These are phyloP conservation scores for Diaporthe eres DNA, from an alignment of 2,329 filamentous ascomycete species.

Conservation along the genomic window DNA sequence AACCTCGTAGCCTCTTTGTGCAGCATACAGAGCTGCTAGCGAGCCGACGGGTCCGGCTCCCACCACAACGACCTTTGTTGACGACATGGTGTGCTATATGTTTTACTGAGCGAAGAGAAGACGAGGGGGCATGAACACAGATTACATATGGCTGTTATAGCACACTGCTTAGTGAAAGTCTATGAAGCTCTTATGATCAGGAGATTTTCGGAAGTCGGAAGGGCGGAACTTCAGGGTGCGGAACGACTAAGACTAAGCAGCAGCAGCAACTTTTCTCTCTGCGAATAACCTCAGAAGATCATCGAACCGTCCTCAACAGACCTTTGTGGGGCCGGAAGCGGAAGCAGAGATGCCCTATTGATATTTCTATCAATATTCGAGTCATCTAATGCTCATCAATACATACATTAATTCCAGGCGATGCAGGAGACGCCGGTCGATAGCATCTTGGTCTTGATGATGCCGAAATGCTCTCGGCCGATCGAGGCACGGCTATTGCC, in stretches of 20 bases:
- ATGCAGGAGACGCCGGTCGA: neutral
- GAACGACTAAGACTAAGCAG: constrained; percentile 17
- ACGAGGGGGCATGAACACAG: neutral
- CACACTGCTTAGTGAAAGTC: neutral
- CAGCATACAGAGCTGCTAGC: constrained; percentile 92
- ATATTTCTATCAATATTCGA: neutral
- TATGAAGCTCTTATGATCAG: constrained; percentile 25
- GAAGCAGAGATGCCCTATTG: neutral
- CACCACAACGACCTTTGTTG: constrained; percentile 81
- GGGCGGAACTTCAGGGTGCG: constrained; percentile 30
- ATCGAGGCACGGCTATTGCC: constrained; percentile 28
- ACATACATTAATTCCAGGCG: neutral
- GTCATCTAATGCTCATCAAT: neutral
- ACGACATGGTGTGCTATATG: constrained; percentile 28
- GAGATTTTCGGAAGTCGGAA: constrained; percentile 35
- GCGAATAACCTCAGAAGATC: constrained; percentile 23
- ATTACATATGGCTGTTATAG: neutral
- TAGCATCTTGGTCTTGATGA: constrained; percentile 16
- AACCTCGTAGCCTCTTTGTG: constrained; percentile 87
- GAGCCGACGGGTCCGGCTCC: constrained; percentile 95
- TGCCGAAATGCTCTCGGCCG: constrained; percentile 23
- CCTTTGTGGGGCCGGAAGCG: constrained; percentile 13
- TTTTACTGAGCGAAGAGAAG: no score
- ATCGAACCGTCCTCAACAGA: neutral
- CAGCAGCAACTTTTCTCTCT: constrained; percentile 11